Base-by-base conservation (phyloP, 805 yeast species). In the Priceomyces castillae region DNA sequence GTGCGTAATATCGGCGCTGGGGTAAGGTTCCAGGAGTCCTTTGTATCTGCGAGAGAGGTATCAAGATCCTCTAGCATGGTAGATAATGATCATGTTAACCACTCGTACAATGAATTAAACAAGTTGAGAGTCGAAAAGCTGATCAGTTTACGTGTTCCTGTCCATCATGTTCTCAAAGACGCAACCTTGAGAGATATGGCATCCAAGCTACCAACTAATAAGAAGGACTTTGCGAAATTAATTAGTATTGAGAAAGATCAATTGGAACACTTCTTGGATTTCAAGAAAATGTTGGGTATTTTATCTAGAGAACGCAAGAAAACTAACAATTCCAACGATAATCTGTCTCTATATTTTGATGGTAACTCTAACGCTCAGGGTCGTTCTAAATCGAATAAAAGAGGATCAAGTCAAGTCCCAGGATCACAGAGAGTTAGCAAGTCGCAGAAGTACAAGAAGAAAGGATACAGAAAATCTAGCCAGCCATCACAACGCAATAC, bases 141-240 rank as follows among this genome's bases (percentile, higher is more conserved):
- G 62, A 66, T 67, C 1, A 68, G 66, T 28, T 46, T 73, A 30
- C 68, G 67, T 15, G 67, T 57, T 34, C 58, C 59, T 16, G 47
- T 48, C 17, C 47, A 65, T 26, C 57, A 53, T 28, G 45, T 58
- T 12, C 39, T 67, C 2, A 46, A 56, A 19, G 71, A 68, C 34
- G 50, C 41, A 2, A 50, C 80, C 0, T 56, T 82, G 44, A 70
- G 71, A 46, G 81, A 78, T 35, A 74, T 83, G 80, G 80, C 86
- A 0, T 49, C 58, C 15, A 67, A 62, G 39, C 64, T 83, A 25
- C 89, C 90, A 1, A 67, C 70, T 2, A 73, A 71, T 12, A 71
- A 72, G 36, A 57, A 53, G 14, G 83, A 72, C 33, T 84, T 69
- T 56, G 59, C 66, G 5, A 57, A 54, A 39, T 51, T 80, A 38